These are phyloP conservation scores for Thermomyces lanuginosus DNA, from an alignment of 2,329 filamentous ascomycete species.

Conservation along the genomic window DNA sequence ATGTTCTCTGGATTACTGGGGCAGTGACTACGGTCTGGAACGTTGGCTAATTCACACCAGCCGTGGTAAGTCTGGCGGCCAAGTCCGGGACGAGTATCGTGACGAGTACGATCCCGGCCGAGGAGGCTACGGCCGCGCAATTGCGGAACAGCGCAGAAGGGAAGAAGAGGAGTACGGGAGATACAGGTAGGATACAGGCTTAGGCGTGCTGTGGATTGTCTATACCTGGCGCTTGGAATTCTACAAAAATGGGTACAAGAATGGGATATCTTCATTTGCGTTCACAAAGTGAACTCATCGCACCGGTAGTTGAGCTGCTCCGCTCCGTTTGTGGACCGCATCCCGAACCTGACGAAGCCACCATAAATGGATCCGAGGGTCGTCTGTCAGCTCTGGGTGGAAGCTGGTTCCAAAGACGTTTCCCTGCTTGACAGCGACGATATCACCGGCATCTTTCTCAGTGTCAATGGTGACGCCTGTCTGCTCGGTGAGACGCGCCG, in stretches of 20 bases:
- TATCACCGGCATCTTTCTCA: conserved; percentile 43
- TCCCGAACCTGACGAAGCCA: conserved; percentile 61
- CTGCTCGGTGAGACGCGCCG: conserved; percentile 30
- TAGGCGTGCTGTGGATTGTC: conserved; percentile 10
- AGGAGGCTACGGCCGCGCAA: conserved; percentile 70
- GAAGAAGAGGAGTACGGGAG: conserved; percentile 45
- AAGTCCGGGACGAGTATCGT: conserved; percentile 93
- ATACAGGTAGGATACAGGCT: conserved; percentile 29
- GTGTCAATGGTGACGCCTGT: conserved; percentile 23
- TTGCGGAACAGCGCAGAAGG: conserved; percentile 45
- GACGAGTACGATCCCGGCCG: conserved; percentile 93
- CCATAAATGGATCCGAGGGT: conserved; percentile 81
- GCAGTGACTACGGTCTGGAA: conserved; percentile 1
- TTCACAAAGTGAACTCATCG: conserved; percentile 10
- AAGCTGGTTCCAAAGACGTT: conserved; percentile 93
- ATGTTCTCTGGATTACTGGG: conserved; percentile 15
- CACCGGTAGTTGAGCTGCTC: conserved; percentile 7
- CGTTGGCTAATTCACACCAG: conserved; percentile 18
- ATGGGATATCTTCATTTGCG: too few relatives aligned
- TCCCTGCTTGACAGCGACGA: conserved; percentile 75
- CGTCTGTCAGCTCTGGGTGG: conserved; percentile 80
- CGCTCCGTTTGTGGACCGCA: conserved; percentile 16
- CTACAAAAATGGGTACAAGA: conserved; percentile 2
- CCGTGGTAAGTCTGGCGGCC: conserved; percentile 84
- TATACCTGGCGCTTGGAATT: conserved; percentile 17